Evolutionary conservation across 768 basidiomycete species (phyloP).

Genomic region (Mycena kentingensis): DNA sequence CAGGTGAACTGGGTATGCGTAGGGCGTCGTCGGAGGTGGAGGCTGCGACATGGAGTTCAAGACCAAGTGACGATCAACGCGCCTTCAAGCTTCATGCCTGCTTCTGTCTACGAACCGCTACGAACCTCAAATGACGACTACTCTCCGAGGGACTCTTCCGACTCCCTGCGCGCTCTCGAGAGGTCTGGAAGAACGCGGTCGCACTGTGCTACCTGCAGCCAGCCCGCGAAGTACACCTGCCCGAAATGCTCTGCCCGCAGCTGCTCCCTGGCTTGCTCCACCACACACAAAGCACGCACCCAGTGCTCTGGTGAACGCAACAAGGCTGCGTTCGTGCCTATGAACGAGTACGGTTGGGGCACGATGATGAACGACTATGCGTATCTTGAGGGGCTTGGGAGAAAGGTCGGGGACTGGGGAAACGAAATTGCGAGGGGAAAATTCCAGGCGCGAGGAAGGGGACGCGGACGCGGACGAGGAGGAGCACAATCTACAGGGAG

Average conservation of each 20-base stretch:
- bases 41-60: too few relatives aligned
- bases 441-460: constrained; percentile 42
- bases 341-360: constrained; percentile 85
- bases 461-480: constrained; percentile 32
- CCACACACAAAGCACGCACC: constrained; percentile 60
- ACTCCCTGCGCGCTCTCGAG: too few relatives aligned
- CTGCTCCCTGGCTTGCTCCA: constrained; percentile 73
- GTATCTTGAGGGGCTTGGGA: constrained; percentile 80
- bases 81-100: constrained; percentile 11
- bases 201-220: constrained; percentile 54
- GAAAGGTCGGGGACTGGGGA: constrained; percentile 76
- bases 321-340: constrained; percentile 71
- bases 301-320: constrained; percentile 75
- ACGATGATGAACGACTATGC: constrained; percentile 88
- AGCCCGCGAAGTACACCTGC: constrained; percentile 70
- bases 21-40: too few relatives aligned
- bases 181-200: too few relatives aligned
- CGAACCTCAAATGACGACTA: too few relatives aligned
- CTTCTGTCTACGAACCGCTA: constrained; percentile 27
- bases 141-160: too few relatives aligned
- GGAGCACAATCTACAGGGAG: constrained; percentile 31
- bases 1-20: too few relatives aligned
- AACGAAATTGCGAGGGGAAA: constrained; percentile 66
- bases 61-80: constrained; percentile 1
- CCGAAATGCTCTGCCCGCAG: constrained; percentile 72